phyloP scores from a whole-genome alignment of 345 rosid genomes.

The Salix dunnii region DNA sequence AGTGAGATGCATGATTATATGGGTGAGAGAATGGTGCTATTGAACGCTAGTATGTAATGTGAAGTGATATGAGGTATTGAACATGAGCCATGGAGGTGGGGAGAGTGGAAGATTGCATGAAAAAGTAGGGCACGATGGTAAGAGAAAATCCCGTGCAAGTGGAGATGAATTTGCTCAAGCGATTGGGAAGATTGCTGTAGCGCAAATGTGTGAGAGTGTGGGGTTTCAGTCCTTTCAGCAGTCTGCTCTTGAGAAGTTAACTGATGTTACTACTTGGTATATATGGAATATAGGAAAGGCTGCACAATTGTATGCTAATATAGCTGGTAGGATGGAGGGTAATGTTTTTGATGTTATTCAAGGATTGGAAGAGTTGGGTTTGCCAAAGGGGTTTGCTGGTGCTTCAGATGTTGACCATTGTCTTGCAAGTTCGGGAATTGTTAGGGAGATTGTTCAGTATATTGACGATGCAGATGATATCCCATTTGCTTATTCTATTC shows the following conservation, averaged over 20 bases:
- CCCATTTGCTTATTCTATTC: conserved; percentile 66
- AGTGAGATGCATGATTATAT: conserved; percentile 3
- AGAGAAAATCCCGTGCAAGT: conserved; percentile 33
- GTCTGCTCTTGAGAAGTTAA: conserved; percentile 62
- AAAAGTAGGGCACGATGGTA: conserved; percentile 14
- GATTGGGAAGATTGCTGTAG: conserved; percentile 58
- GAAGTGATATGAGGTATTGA: conserved; percentile 66
- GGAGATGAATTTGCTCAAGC: conserved; percentile 50
- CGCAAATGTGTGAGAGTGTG: conserved; percentile 64
- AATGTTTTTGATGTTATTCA: conserved; percentile 66
- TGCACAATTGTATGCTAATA: conserved; percentile 51
- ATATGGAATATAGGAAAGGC: conserved; percentile 53
- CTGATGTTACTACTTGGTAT: conserved; percentile 54
- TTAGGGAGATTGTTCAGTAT: conserved; percentile 60
- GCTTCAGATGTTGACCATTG: conserved; percentile 58
- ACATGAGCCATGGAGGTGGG: conserved; percentile 84
- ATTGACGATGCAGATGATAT: conserved; percentile 44
- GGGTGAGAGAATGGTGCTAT: conserved; percentile 33
- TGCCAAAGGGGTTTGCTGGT: conserved; percentile 53
- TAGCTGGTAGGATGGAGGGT: conserved; percentile 59
- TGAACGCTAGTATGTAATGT: conserved; percentile 18
- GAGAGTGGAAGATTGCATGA: conserved; percentile 48
- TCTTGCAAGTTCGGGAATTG: conserved; percentile 55
- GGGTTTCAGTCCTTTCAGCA: conserved; percentile 77
- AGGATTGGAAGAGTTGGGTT: conserved; percentile 67